Conservation (phyloP, 2,329 filamentous ascomycete species). For the Rhinocladiella similis region DNA sequence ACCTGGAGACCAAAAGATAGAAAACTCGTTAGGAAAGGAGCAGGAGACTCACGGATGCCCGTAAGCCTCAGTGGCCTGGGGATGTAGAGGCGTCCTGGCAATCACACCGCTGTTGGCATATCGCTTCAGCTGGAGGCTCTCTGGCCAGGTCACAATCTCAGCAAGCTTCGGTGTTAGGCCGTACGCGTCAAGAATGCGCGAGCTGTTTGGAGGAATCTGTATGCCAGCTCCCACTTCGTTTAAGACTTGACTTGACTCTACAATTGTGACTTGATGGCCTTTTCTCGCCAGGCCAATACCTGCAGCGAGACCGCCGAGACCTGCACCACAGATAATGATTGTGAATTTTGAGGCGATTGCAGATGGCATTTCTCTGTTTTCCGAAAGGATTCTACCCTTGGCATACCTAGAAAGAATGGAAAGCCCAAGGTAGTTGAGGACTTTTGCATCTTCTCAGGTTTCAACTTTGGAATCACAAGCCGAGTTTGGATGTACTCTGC, state of each 20-base stretch:
- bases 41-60: conserved; percentile 14
- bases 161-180: too few relatives aligned
- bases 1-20: too few relatives aligned
- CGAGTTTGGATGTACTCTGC: too few relatives aligned
- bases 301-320: conserved; percentile 3
- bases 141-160: too few relatives aligned
- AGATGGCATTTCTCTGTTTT: too few relatives aligned
- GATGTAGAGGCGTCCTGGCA: conserved; percentile 35
- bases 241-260: conserved; percentile 22
- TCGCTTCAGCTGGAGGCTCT: conserved; percentile 35
- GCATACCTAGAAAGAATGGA: too few relatives aligned
- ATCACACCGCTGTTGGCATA: conserved; percentile 37
- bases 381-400: too few relatives aligned
- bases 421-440: too few relatives aligned
- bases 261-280: conserved; percentile 30
- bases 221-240: conserved; percentile 42
- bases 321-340: conserved; percentile 28
- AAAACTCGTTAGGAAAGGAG: too few relatives aligned
- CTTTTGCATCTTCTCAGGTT: too few relatives aligned
- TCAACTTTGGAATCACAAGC: too few relatives aligned
- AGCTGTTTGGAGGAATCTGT: conserved; percentile 42
- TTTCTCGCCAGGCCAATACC: conserved; percentile 30
- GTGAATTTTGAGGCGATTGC: too few relatives aligned
- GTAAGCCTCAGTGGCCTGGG: conserved; percentile 34
- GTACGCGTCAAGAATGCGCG: conserved; percentile 29